Base-by-base conservation (phyloP, 1,139 yeast species). In the Protomyces macrosporus region DNA sequence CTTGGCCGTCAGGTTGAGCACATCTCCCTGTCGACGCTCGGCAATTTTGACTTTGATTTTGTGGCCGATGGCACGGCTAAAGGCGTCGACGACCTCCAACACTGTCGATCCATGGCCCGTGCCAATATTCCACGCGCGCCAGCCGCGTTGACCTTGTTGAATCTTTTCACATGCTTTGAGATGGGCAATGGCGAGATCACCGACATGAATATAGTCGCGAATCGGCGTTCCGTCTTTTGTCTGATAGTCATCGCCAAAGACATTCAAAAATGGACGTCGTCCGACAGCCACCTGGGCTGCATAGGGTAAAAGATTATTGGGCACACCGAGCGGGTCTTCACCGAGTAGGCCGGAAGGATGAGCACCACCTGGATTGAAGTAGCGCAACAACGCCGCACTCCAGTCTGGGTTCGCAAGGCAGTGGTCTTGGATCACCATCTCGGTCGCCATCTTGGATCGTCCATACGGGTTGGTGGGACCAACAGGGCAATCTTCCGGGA, bases 281-380 rank as follows among this genome's bases (percentile, higher is more conserved):
- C 90, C 90, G 65, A 83, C 81, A 14, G 93, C 93, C 16, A 87
- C 91, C 74, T 87, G 91, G 4, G 91, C 88, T 72, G 87, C 79
- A 73, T 77, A 86, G 2, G 95, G 95, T 69, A 88, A 78, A 70
- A 88, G 76, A 71, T 88, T 88, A 75, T 87, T 87, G 65, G 93
- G 93, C 61, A 84, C 80, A 35, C 91, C 91, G 66, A 84, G 77
- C 3, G 95, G 93, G 72, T 87, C 91, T 72, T 88, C 95, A 52
- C 95, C 95, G 69, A 88, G 79, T 45, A 84, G 75, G 6, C 95
- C 95, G 1, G 90, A 84, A 3, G 91, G 89, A 72, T 88, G 95
- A 12, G 95, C 93, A 40, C 95, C 95, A 71, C 87, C 86, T 50
- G 95, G 95, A 72, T 87, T 87, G 77, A 87, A 87, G 74, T 87